Evolutionary conservation across 176 grass and related monocot species (phyloP).

Genomic region (Hsuehochloa calcarea): DNA sequence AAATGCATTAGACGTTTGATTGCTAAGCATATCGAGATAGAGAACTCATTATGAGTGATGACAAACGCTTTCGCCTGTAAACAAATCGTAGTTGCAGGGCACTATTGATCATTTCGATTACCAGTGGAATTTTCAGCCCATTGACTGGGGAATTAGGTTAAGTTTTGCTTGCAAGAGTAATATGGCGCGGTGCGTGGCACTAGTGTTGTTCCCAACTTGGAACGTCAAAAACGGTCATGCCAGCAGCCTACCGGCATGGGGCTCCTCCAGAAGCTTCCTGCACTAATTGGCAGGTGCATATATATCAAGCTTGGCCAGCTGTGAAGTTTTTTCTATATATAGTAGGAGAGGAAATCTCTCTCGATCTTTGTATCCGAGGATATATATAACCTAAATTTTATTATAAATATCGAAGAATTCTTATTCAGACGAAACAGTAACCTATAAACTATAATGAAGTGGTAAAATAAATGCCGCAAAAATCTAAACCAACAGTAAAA

Average conservation of each 20-base stretch:
- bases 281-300: not conserved
- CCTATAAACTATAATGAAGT: too few species aligned
- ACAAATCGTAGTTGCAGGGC: not conserved
- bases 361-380: too few species aligned
- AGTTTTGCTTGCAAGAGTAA: not conserved
- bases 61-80: not conserved
- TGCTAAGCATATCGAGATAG: conserved; percentile 4
- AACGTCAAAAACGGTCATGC: not conserved
- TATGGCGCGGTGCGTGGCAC: not conserved
- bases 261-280: not conserved
- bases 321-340: too few species aligned
- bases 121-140: not conserved
- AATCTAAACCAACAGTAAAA: too few species aligned
- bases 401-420: too few species aligned
- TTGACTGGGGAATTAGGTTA: not conserved
- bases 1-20: conserved; percentile 18
- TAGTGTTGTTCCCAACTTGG: not conserved
- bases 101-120: not conserved
- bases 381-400: too few species aligned
- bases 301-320: not conserved
- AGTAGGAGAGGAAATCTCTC: too few species aligned
- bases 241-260: not conserved
- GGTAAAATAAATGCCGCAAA: too few species aligned
- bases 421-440: too few species aligned
- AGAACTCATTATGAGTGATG: not conserved